phyloP scores from a whole-genome alignment of 73 alveolate species.

The Blepharisma stoltei region DNA sequence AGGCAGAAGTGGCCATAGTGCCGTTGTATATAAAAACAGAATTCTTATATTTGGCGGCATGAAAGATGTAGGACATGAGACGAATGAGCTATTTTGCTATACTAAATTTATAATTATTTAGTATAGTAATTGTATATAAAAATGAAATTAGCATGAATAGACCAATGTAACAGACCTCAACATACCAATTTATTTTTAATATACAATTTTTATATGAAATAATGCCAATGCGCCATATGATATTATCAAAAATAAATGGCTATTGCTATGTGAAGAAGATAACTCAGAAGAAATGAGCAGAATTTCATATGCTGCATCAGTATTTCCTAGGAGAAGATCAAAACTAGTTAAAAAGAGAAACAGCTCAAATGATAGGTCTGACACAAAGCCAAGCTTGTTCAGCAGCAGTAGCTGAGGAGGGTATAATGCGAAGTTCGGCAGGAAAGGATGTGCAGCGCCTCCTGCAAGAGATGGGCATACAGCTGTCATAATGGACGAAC shows the following conservation, averaged over 20 bases:
- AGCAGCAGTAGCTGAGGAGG: neutral
- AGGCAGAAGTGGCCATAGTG: constrained; percentile 38
- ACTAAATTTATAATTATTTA: too few relatives aligned
- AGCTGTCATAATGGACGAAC: constrained; percentile 65
- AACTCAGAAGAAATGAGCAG: neutral
- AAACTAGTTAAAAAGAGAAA: neutral
- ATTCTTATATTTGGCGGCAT: constrained; percentile 39
- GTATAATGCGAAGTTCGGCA: neutral
- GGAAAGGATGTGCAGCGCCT: neutral
- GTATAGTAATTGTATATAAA: too few relatives aligned
- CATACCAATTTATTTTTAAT: too few relatives aligned
- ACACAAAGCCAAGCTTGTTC: neutral
- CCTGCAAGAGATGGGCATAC: constrained; percentile 94
- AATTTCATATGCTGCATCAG: neutral
- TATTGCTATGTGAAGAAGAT: neutral
- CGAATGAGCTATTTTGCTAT: constrained; percentile 30
- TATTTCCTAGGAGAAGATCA: neutral
- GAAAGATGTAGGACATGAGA: constrained; percentile 40
- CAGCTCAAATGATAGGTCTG: neutral
- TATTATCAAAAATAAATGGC: neutral
- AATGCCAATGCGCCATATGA: too few relatives aligned
- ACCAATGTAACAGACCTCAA: too few relatives aligned
- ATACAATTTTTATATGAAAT: too few relatives aligned
- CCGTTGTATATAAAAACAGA: constrained; percentile 8
- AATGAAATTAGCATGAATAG: too few relatives aligned